Evolutionary conservation across 768 basidiomycete species (phyloP), one percentile per base, ranked within the genome.

Genomic region (Leccinum longicurvipes): DNA sequence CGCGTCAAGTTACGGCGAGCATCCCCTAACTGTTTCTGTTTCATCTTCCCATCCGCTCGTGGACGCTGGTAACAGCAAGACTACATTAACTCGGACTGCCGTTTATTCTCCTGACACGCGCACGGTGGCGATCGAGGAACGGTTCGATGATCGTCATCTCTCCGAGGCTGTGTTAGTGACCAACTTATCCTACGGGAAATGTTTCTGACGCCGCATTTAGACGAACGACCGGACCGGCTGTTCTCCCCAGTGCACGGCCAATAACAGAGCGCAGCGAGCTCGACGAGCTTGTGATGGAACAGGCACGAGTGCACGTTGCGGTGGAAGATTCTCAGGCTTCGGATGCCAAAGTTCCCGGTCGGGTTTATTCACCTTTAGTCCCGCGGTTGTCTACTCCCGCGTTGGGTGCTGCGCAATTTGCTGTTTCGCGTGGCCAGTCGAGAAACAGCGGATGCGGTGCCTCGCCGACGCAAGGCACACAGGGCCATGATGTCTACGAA

Each of bases 131-230:
- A 12, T 24, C 1, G 25, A 39, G 24, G 36, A 53, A 36, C 44
- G 25, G n/a, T 11, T 12, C 6, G 10, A 45, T 19, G 29, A 54
- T 19, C 55, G 17, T 8, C 21, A 12, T 34, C 15, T 12, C n/a
- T 28, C 49, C 17, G 19, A 51, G 25, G 15, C 21, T 2, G 25
- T 15, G 62, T 67, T 25, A 3, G 62, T 64, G 15, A 17, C 46
- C 27, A 3, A 34, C n/a, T 50, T 41, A 11, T 29, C 12, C 2
- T 23, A 3, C 10, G 17, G 17, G 10, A 24, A 3, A 29, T 4
- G 15, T 17, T 27, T 57, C 28, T 60, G 47, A 65, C 6, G 17
- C 25, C 17, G 15, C 4, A 7, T 47, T 31, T 45, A 66, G 63
- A 25, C 61, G 8, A 27, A 29, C 21, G 15, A 5, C n/a, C 3